Evolutionary conservation across 2,329 filamentous ascomycete genomes (phyloP), one percentile per base, ranked within the genome.

Genomic region (Scorias spongiosa): DNA sequence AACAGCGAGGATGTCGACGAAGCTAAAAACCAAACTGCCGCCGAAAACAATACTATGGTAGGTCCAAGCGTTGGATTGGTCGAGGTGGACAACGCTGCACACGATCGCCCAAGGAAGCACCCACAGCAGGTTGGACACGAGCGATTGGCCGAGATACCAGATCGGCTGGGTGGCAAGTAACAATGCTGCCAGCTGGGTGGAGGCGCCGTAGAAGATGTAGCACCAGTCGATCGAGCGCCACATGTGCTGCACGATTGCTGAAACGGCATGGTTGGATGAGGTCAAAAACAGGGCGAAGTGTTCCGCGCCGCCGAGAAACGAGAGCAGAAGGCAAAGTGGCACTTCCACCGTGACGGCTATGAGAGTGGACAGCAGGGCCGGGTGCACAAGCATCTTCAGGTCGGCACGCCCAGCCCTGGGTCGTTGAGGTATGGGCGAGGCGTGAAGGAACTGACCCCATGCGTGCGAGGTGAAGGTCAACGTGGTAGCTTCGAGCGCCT

Each of bases 101-200:
- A 72, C 76, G 36, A 85, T 74, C 0, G 80, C 79, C 79, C 80
- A 85, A 0, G 80, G 80, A 2, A 86, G 60, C 0, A 84, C 78
- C 54, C 79, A 84, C 0, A 80, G 57, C 0, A 85, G 40, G 51
- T 84, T 85, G 6, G 78, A 81, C 0, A 64, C 70, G 1, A 85
- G 60, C 2, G 75, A 78, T 56, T 84, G 80, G 46, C 72, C 76
- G 0, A 84, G 64, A 54, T 83, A 85, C 79, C 77, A 84, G 2
- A 64, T 63, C 0, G 80, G 79, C 0, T 69, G 62, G 0, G 79
- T 82, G 0, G 80, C 75, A 0, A 83, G 66, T 0, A 86, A 58
- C 0, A 85, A 64, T 0, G 76, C 71, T 0, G 78, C 76, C 0
- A 85, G 62, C 52, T 84, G 78, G 1, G 74, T 81, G 1, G 74